Evolutionary conservation across 2,329 filamentous ascomycete genomes (phyloP).

Genomic region (Blastomyces parvus): DNA sequence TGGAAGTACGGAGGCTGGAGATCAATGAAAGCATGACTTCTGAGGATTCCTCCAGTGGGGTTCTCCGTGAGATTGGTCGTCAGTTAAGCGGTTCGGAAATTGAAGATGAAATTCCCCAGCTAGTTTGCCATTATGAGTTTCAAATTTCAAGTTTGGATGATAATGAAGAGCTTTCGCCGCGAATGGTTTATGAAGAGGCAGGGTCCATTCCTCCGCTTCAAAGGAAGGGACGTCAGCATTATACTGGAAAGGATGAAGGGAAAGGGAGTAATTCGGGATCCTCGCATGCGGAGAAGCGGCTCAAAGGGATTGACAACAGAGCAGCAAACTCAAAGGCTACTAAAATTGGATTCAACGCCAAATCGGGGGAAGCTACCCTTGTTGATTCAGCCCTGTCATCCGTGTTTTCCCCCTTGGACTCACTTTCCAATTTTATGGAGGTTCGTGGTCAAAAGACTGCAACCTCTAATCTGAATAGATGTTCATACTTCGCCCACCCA

Average conservation of each 20-base stretch:
- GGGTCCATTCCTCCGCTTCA: not conserved
- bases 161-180: not conserved
- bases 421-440: slow-evolving; percentile 45
- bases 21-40: not conserved
- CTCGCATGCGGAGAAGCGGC: too few relatives aligned
- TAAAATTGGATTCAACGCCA: not conserved
- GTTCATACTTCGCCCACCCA: slow-evolving; percentile 20
- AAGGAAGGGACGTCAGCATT: not conserved
- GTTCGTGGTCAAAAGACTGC: slow-evolving; percentile 31
- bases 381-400: not conserved
- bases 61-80: not conserved
- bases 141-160: not conserved
- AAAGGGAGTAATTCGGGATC: not conserved
- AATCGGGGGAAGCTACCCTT: not conserved
- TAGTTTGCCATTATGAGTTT: not conserved
- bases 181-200: not conserved
- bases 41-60: too few relatives aligned
- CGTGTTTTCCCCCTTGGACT: slow-evolving; percentile 26
- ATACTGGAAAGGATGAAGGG: not conserved
- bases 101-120: not conserved
- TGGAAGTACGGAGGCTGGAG: not conserved
- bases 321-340: not conserved
- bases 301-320: not conserved
- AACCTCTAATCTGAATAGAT: slow-evolving; percentile 21
- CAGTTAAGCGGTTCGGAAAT: not conserved